Conservation (phyloP, 2,329 filamentous ascomycete genomes). For the Dactylellina leptospora region DNA sequence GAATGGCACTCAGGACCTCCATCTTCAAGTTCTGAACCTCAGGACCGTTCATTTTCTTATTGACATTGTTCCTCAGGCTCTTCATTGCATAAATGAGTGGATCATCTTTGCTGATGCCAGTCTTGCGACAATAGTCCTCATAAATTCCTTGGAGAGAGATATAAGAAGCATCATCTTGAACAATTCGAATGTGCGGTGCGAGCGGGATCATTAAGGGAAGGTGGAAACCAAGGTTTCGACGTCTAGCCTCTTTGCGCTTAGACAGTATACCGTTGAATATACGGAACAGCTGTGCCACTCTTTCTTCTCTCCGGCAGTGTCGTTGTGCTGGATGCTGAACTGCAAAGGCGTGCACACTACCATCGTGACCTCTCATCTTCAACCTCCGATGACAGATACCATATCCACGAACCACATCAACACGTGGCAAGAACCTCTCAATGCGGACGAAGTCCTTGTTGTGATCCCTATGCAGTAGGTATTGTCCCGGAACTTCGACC, state of each 20-base stretch:
- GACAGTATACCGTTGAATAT: constrained; percentile 90
- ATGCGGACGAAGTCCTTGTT: constrained; percentile 98
- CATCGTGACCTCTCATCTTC: constrained; percentile 96
- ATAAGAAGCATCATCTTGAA: constrained; percentile 94
- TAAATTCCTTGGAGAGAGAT: constrained; percentile 94
- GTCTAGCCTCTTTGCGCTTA: constrained; percentile 93
- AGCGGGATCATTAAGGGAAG: constrained; percentile 94
- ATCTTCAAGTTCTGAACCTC: constrained; percentile 64
- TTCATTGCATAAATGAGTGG: constrained; percentile 95
- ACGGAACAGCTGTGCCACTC: constrained; percentile 93
- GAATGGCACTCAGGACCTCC: constrained; percentile 93
- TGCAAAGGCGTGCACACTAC: constrained; percentile 94
- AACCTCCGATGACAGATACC: constrained; percentile 90
- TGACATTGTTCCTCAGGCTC: constrained; percentile 64
- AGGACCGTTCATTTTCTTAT: constrained; percentile 52
- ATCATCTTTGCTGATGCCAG: constrained; percentile 90
- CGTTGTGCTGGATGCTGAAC: constrained; percentile 94
- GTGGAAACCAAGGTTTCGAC: constrained; percentile 94
- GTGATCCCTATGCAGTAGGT: constrained; percentile 87
- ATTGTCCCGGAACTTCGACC: constrained; percentile 96
- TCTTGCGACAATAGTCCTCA: constrained; percentile 91
- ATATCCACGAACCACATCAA: constrained; percentile 89
- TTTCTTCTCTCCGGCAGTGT: constrained; percentile 91
- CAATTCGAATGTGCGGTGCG: constrained; percentile 90
- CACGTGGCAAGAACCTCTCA: constrained; percentile 92